Evolutionary conservation across 169 alveolate species (phyloP).

Genomic region (Sarcocystis neurona): DNA sequence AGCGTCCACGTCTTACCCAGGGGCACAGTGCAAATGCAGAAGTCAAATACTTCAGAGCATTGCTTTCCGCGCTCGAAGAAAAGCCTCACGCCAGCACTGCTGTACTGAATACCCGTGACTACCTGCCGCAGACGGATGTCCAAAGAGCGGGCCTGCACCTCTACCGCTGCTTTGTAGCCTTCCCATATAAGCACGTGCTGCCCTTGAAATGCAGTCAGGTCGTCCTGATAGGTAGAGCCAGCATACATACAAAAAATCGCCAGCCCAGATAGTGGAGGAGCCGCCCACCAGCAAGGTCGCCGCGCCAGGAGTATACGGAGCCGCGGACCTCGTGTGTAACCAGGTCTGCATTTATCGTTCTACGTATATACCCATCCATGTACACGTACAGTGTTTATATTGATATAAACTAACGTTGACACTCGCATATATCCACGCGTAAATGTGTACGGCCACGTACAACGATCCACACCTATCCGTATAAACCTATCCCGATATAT

Average conservation of each 20-base stretch:
- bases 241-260: not conserved
- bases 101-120: not conserved
- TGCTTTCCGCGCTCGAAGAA: not conserved
- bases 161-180: slow-evolving; percentile 41
- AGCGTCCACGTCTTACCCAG: slow-evolving; percentile 11
- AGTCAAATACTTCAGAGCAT: slow-evolving; percentile 10
- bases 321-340: too few species aligned
- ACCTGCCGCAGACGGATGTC: slow-evolving; percentile 10
- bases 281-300: too few species aligned
- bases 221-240: slow-evolving; percentile 35
- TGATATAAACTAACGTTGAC: too few species aligned
- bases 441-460: too few species aligned
- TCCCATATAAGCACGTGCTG: slow-evolving; percentile 44
- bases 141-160: slow-evolving; percentile 19
- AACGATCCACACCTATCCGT: too few species aligned
- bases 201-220: slow-evolving; percentile 42
- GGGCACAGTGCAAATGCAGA: slow-evolving; percentile 43
- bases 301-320: too few species aligned
- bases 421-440: too few species aligned
- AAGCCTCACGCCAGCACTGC: slow-evolving; percentile 24
- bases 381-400: too few species aligned
- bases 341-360: too few species aligned
- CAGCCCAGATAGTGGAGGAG: not conserved
- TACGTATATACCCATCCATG: too few species aligned
- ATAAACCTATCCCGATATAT: too few species aligned